Conservation (phyloP, 305 asterid species). For the Plantago rigida region DNA sequence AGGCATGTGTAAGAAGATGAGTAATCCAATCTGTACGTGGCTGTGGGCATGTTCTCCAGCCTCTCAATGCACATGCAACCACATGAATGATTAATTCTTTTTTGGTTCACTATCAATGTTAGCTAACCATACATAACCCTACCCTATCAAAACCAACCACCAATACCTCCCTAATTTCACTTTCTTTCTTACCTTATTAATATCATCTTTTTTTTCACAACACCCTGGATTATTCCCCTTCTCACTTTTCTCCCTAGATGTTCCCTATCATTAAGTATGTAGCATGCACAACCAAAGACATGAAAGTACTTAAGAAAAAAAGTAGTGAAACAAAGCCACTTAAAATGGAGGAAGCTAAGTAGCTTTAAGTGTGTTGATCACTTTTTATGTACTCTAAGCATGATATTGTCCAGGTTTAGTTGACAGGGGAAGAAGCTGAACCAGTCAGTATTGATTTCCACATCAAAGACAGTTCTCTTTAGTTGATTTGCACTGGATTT, state of each 20-base stretch:
- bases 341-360: slow-evolving; percentile 5
- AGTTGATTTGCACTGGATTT: slow-evolving; percentile 15
- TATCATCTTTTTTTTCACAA: slow-evolving; percentile 21
- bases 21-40: neutral
- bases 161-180: slow-evolving; percentile 5
- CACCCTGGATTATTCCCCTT: slow-evolving; percentile 47
- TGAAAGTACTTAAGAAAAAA: too few relatives aligned
- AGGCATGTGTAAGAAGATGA: slow-evolving; percentile 16
- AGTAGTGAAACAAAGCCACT: slow-evolving; percentile 22
- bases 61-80: slow-evolving; percentile 45
- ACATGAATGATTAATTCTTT: slow-evolving; percentile 30
- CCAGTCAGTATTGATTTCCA: slow-evolving; percentile 14
- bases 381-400: slow-evolving; percentile 7
- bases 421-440: slow-evolving; percentile 29
- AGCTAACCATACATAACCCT: neutral
- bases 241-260: too few relatives aligned
- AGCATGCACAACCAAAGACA: too few relatives aligned
- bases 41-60: slow-evolving; percentile 36
- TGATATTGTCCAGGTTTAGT: slow-evolving; percentile 9
- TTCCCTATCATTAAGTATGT: too few relatives aligned
- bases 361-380: slow-evolving; percentile 8
- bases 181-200: neutral
- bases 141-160: slow-evolving; percentile 23
- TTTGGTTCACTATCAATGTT: slow-evolving; percentile 19
- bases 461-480: slow-evolving; percentile 15